Percentiles rank a stretch among this genome's conserved stretches.
Evolutionary conservation across 257 asterid species (phyloP).

Genomic region (Nicotiana tomentosiformis): DNA sequence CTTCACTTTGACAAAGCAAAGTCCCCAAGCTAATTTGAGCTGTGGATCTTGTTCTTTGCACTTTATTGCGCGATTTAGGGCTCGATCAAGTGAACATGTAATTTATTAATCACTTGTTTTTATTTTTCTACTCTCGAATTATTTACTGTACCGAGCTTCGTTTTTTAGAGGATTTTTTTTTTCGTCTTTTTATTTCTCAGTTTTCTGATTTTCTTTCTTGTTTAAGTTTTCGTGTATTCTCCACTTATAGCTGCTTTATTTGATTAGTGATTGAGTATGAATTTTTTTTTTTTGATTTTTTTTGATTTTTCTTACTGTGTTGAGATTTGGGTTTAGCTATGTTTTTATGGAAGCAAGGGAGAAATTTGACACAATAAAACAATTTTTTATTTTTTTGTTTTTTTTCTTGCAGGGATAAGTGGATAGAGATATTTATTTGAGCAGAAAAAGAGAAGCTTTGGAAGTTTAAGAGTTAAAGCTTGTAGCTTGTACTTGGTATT

Average conservation of each 20-base stretch:
- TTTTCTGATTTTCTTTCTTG: not conserved
- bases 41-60: constrained; percentile 15
- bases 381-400: not conserved
- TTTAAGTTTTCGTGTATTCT: not conserved
- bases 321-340: not conserved
- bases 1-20: not conserved
- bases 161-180: not conserved
- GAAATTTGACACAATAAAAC: not conserved
- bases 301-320: not conserved
- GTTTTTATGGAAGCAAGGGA: not conserved
- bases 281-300: not conserved
- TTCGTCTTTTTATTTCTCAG: not conserved
- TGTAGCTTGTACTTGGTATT: constrained; percentile 11
- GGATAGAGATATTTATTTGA: constrained; percentile 14
- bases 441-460: constrained; percentile 11
- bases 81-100: constrained; percentile 21
- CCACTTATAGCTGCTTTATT: not conserved
- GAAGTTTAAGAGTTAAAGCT: constrained; percentile 18
- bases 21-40: constrained; percentile 1
- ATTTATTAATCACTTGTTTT: not conserved
- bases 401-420: constrained; percentile 3
- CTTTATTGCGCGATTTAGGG: constrained; percentile 10
- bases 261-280: not conserved
- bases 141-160: not conserved
- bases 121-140: not conserved